A percentile compares a stretch with the other conserved stretches of the same genome.
These are phyloP conservation scores for Emericellopsis terricola DNA, from an alignment of 495 filamentous ascomycete genomes.

Conservation along the genomic window DNA sequence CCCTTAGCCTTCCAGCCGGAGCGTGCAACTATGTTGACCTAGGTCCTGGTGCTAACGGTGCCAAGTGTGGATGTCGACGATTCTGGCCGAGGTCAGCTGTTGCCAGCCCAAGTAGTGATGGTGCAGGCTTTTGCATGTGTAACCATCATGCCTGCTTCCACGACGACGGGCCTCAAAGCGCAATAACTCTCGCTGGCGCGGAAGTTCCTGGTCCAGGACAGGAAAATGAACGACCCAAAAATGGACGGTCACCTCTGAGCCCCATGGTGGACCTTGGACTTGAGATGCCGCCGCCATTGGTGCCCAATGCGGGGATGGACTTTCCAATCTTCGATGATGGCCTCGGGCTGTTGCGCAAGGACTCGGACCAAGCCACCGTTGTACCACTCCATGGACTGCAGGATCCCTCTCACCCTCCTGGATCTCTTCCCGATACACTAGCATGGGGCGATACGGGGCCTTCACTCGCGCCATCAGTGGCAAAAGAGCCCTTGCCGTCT, in stretches of 20 bases:
- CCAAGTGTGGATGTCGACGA: slow-evolving; percentile 44
- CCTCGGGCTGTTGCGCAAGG: too few relatives aligned
- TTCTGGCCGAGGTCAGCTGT: slow-evolving; percentile 36
- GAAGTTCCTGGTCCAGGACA: slow-evolving; percentile 13
- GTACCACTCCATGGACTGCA: slow-evolving; percentile 6
- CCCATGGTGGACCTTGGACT: slow-evolving; percentile 22
- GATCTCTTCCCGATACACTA: slow-evolving; percentile 31
- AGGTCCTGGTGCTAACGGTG: slow-evolving; percentile 18
- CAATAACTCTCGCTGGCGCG: slow-evolving; percentile 6
- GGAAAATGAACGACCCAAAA: slow-evolving; percentile 25
- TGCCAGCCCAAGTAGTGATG: slow-evolving; percentile 9
- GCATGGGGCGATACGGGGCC: slow-evolving; percentile 28
- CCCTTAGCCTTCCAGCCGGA: slow-evolving; percentile 29
- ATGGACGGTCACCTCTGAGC: slow-evolving; percentile 22
- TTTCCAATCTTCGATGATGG: slow-evolving; percentile 13
- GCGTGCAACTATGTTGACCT: slow-evolving; percentile 45
- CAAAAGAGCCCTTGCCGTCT: too few relatives aligned
- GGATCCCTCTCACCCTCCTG: slow-evolving; percentile 11
- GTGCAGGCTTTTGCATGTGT: slow-evolving; percentile 44
- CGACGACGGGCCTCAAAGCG: slow-evolving; percentile 21
- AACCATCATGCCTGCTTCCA: slow-evolving; percentile 60
- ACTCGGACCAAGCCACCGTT: too few relatives aligned
- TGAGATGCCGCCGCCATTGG: slow-evolving; percentile 11
- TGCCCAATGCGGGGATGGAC: slow-evolving; percentile 15
- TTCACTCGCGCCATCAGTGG: too few relatives aligned